phyloP scores from a whole-genome alignment of 1,139 yeast species.

The Yamadazyma blattariae region DNA sequence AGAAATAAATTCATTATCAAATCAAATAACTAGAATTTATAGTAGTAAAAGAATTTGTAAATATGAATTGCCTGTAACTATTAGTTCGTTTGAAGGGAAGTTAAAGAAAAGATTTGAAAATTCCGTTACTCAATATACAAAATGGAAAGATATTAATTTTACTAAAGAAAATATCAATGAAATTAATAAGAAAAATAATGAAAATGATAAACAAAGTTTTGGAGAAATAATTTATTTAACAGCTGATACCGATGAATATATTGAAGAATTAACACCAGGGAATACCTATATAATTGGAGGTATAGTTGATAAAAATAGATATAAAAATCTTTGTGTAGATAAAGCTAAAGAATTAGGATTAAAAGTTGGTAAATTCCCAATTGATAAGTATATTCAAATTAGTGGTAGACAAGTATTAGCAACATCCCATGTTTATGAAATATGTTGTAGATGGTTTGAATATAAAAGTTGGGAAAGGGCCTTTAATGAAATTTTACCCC shows the following conservation, averaged over 20 bases:
- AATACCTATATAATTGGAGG: slow-evolving; percentile 90
- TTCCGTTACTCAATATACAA: slow-evolving; percentile 53
- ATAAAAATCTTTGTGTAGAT: slow-evolving; percentile 75
- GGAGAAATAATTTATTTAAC: slow-evolving; percentile 63
- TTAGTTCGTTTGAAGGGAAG: slow-evolving; percentile 54
- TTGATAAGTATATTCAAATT: slow-evolving; percentile 77
- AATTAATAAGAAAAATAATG: slow-evolving; percentile 19
- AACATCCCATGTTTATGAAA: slow-evolving; percentile 89
- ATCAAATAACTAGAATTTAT: slow-evolving; percentile 81
- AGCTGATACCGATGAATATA: slow-evolving; percentile 77
- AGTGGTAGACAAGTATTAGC: slow-evolving; percentile 89
- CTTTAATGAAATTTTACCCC: slow-evolving; percentile 81
- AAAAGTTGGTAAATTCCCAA: slow-evolving; percentile 77
- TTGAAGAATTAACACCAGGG: slow-evolving; percentile 60
- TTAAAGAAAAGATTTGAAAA: slow-evolving; percentile 68
- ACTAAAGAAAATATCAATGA: slow-evolving; percentile 44
- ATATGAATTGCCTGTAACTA: slow-evolving; percentile 55
- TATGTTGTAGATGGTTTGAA: slow-evolving; percentile 80
- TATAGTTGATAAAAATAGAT: slow-evolving; percentile 91
- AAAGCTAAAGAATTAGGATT: slow-evolving; percentile 78
- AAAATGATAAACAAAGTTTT: slow-evolving; percentile 15
- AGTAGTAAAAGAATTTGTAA: slow-evolving; percentile 68
- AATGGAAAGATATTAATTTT: slow-evolving; percentile 67
- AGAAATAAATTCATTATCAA: slow-evolving; percentile 74
- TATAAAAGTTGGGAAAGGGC: slow-evolving; percentile 80